phyloP scores from a whole-genome alignment of 1,284 basidiomycete species.

The Polyporus tsugae region DNA sequence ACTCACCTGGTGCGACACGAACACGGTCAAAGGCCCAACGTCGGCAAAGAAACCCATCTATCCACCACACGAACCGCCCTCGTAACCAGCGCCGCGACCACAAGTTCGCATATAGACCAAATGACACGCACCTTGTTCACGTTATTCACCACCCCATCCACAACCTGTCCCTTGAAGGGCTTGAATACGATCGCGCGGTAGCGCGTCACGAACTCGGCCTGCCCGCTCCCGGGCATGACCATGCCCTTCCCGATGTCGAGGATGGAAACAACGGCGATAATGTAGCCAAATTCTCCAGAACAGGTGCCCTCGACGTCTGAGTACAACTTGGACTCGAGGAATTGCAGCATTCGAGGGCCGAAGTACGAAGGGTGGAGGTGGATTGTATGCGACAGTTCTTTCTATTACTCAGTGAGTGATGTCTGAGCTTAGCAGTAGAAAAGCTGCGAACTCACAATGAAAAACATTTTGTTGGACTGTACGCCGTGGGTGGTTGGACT shows the following conservation, averaged over 20 bases:
- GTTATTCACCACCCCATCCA: conserved; percentile 95
- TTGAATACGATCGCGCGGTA: conserved; percentile 97
- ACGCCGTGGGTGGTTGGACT: background rate
- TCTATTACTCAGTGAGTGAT: conserved; percentile 56
- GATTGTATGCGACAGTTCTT: conserved; percentile 95
- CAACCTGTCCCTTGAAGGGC: conserved; percentile 98
- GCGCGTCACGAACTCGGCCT: conserved; percentile 91
- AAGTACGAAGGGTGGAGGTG: conserved; percentile 98
- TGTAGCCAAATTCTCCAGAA: conserved; percentile 95
- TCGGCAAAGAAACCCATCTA: conserved; percentile 99
- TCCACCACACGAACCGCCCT: background rate
- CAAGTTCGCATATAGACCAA: background rate
- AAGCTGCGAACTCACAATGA: conserved; percentile 68
- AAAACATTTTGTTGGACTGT: conserved; percentile 63
- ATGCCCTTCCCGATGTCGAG: conserved; percentile 91
- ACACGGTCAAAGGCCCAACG: conserved; percentile 92
- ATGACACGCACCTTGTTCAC: conserved; percentile 86
- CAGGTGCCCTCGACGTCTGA: conserved; percentile 98
- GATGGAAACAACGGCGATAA: conserved; percentile 94
- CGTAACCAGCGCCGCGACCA: background rate
- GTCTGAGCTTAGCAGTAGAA: conserved; percentile 21
- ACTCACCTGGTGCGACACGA: conserved; percentile 93
- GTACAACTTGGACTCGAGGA: conserved; percentile 92
- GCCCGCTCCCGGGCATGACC: conserved; percentile 91
- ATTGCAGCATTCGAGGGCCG: conserved; percentile 93